Evolutionary conservation across 352 stramenopile genomes (phyloP), one percentile per base, ranked within the genome.

Genomic region (Globisporangium rhizosaccharum): DNA sequence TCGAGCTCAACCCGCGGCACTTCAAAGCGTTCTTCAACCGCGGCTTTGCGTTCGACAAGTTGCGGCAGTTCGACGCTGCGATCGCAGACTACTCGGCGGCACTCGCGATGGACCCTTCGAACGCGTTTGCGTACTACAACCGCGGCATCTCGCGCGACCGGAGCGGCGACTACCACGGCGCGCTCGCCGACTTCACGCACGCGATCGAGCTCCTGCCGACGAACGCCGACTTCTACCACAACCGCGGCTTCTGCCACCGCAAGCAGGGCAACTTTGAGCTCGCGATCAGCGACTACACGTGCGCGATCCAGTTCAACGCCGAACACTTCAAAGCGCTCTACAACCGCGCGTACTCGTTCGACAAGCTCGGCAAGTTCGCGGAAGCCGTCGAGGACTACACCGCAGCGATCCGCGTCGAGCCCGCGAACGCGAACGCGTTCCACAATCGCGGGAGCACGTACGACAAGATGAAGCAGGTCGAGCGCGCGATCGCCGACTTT

Each of bases 21-120:
- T 97, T 97, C 65, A 97, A 96, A 61, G 83, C 87, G 42, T 77
- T 79, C 51, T 97, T 96, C 63, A 97, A 97, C 53, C 85, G 88
- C 36, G 88, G 79, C 1, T 97, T 96, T 56, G 83, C 87, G 3
- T 88, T 67, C 53, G 85, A 96, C 67, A 95, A 93, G 56, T 69
- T 95, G 56, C 68, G 77, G 1, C 66, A 70, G 6, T 93, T 96
- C 61, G 78, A 94, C 52, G 63, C 63, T 0, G 85, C 85, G 10
- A 87, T 96, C 53, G 68, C 63, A 4, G 84, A 96, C 67, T 96
- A 94, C 61, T 87, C 68, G 20, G 74, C 69, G 0, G 79, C 76
- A 3, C 58, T 96, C n/a, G 50, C 46, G 10, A 75, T 96, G 62
- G 75, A 94, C n/a, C 71, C 79, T 10, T 57, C 57, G 4, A 92